Evolutionary conservation across 176 grass and related monocot genomes (phyloP).

Genomic region (Triticum monococcum): DNA sequence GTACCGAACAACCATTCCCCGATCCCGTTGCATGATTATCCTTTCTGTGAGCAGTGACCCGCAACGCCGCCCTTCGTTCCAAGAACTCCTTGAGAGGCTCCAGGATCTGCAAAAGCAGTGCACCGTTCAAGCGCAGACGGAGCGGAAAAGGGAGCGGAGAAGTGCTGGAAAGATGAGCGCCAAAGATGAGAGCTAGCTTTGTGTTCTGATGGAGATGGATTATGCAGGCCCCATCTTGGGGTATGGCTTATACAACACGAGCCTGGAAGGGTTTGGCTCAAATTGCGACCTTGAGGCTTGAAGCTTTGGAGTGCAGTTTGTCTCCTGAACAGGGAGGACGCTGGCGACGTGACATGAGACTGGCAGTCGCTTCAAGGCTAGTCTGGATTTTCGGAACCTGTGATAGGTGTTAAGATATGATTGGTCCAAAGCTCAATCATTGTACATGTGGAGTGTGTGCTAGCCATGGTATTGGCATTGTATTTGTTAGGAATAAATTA

Average conservation of each 20-base stretch:
- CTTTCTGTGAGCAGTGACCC: slow-evolving; percentile 59
- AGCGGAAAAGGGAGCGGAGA: slow-evolving; percentile 36
- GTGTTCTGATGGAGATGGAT: background rate
- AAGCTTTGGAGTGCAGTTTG: background rate
- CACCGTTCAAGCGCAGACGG: slow-evolving; percentile 41
- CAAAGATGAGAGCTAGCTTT: slow-evolving; percentile 36
- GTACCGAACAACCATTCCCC: background rate
- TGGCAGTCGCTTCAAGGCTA: background rate
- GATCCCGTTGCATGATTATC: background rate
- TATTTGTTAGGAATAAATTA: too few species aligned
- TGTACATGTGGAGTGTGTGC: too few species aligned
- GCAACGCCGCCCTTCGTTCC: slow-evolving; percentile 57
- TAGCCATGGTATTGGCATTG: background rate
- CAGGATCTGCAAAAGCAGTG: slow-evolving; percentile 58
- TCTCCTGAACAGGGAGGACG: background rate
- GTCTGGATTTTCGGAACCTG: too few species aligned
- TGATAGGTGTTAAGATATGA: too few species aligned
- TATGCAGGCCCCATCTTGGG: background rate
- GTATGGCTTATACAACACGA: background rate
- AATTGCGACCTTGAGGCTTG: background rate
- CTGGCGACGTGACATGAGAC: background rate
- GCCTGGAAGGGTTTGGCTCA: background rate
- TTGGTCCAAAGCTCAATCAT: too few species aligned
- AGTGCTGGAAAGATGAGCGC: slow-evolving; percentile 24
- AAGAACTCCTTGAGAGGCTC: slow-evolving; percentile 67